A percentile compares a stretch with the other conserved stretches of the same genome.
Conservation (phyloP, 2,329 filamentous ascomycete genomes). For the Metarhizium rileyi region DNA sequence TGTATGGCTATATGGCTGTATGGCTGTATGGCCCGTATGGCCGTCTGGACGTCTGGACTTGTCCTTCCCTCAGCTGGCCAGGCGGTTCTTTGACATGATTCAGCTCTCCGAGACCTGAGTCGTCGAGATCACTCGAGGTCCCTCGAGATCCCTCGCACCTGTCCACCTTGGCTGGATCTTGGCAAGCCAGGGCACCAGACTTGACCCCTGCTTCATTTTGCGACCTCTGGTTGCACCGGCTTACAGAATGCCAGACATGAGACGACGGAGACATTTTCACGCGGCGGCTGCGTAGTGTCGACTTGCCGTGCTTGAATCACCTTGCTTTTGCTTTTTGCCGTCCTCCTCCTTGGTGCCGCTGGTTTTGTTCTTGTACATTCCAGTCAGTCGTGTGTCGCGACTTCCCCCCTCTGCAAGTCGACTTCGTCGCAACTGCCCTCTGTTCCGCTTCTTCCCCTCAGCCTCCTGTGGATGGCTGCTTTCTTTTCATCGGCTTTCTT, state of each 20-base stretch:
- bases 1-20: too few species aligned
- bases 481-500: background rate
- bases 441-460: conserved; percentile 1
- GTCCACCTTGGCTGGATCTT: background rate
- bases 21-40: too few species aligned
- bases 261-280: background rate
- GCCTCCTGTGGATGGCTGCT: conserved; percentile 5
- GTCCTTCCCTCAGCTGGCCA: background rate
- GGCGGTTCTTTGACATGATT: background rate
- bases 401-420: conserved; percentile 4
- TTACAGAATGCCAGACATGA: background rate
- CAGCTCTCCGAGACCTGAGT: background rate
- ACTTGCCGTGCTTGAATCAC: background rate
- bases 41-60: too few species aligned
- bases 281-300: background rate
- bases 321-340: background rate
- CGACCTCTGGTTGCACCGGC: background rate
- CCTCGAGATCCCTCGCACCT: background rate
- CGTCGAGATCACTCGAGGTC: background rate
- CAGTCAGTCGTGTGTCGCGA: conserved; percentile 10
- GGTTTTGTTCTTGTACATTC: background rate
- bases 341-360: background rate
- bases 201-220: conserved; percentile 5
- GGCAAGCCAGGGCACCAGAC: background rate
- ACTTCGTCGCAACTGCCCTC: conserved; percentile 3